Percentiles rank a stretch among this genome's conserved stretches.
These are phyloP conservation scores for Cryptococcus jaspeensis DNA, from an alignment of 1,284 basidiomycete species.

Conservation along the genomic window DNA sequence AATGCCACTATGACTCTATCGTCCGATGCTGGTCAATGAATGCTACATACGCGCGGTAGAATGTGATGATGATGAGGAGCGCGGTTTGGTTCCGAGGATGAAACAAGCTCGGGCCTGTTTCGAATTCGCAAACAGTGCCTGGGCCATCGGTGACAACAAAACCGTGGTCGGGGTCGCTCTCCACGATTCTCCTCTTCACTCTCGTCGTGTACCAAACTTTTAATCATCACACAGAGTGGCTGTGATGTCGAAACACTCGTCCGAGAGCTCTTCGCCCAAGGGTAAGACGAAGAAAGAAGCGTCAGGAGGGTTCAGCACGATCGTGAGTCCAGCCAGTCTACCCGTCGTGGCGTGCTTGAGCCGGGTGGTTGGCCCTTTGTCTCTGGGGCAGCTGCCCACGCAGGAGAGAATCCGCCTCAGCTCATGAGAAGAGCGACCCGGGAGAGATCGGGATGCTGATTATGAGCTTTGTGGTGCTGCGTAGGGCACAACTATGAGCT, in stretches of 20 bases:
- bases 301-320: slow-evolving; percentile 1
- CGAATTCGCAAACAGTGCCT: not conserved
- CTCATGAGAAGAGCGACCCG: not conserved
- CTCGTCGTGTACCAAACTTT: not conserved
- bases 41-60: too few species aligned
- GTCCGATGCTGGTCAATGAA: too few species aligned
- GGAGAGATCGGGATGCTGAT: not conserved
- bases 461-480: not conserved
- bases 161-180: not conserved
- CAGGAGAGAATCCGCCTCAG: too few species aligned
- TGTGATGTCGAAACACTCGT: not conserved
- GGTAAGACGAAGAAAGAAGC: slow-evolving; percentile 2
- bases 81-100: too few species aligned
- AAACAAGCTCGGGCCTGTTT: slow-evolving; percentile 2
- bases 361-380: too few species aligned
- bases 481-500: slow-evolving; percentile 14
- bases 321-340: slow-evolving; percentile 1
- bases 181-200: not conserved
- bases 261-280: not conserved
- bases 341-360: not conserved
- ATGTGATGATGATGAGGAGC: too few species aligned
- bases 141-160: not conserved
- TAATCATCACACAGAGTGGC: not conserved
- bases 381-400: too few species aligned
- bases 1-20: too few species aligned